Evolutionary conservation across 257 asterid species (phyloP), one percentile per base, ranked within the genome.

Genomic region (Solanum paucissectum): DNA sequence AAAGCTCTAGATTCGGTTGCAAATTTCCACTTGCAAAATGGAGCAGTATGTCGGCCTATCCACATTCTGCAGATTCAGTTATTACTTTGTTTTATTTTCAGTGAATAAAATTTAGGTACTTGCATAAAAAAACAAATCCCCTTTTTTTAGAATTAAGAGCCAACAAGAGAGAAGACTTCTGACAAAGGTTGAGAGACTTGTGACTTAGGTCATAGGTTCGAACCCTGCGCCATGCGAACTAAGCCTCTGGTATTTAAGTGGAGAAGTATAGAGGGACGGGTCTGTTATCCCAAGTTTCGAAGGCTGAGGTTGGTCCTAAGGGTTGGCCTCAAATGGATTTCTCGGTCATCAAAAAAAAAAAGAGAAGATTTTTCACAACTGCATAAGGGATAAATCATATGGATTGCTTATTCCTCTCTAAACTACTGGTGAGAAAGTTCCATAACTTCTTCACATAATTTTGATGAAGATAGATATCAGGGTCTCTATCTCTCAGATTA

Each of bases 1-100:
- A 97, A 97, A 90, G 98, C 98, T 87, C 92, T 95, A 83, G 98
- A 95, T 89, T 93, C 99, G 37, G 99, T 97, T 87, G 98, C 98
- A 88, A 95, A 95, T 90, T 97, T 97, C 91, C 99, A 97, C 93
- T 91, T 97, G 89, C 99, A 95, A 88, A 97, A 97, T 88, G 99
- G 99, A 90, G 99, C 99, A 89, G 99, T 97, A 90, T 88, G 98
- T 93, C 86, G 49, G 88, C 42, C 84, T 84, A 79, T 83, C 62
- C 32, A 40, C 83, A 60, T 71, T 85, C n/a, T 84, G 77, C 76
- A 73, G 33, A 73, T 52, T 86, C 75, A 83, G 42, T 55, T n/a
- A 32, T 52, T 69, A 60, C 73, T 71, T 82, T 44, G 40, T 49
- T 82, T 46, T 82, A 21, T 49, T 82, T 76, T n/a, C 49, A 64